Conservation (phyloP, 2,329 filamentous ascomycete genomes). For the Cladosporium cucumerinum region DNA sequence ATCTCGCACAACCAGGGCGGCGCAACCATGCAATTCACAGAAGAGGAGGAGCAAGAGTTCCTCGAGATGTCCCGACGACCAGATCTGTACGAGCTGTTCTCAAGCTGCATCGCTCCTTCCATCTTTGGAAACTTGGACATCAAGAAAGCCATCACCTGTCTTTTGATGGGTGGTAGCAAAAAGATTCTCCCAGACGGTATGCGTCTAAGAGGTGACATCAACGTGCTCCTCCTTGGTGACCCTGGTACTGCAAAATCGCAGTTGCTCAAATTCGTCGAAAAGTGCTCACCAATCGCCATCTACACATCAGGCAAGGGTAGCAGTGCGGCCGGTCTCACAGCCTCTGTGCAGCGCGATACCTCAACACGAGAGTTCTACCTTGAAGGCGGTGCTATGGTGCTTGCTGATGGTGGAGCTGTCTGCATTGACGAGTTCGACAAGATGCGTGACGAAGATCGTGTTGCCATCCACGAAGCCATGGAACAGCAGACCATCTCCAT, state of each 20-base stretch:
- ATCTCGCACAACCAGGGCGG: conserved; percentile 78
- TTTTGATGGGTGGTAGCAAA: conserved; percentile 91
- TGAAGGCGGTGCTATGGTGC: conserved; percentile 96
- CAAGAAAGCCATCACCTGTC: conserved; percentile 93
- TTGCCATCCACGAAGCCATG: conserved; percentile 99
- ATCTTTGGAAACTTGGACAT: conserved; percentile 97
- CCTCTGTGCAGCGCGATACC: conserved; percentile 90
- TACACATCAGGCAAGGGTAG: conserved; percentile 99
- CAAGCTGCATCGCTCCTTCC: conserved; percentile 89
- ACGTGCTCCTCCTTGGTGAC: conserved; percentile 92
- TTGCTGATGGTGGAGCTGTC: conserved; percentile 93
- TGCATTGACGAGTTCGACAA: conserved; percentile 99
- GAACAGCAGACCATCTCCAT: conserved; percentile 99
- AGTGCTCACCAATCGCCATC: conserved; percentile 92
- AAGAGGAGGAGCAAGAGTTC: conserved; percentile 97
- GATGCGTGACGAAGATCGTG: conserved; percentile 96
- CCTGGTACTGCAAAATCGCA: conserved; percentile 98
- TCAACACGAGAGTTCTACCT: conserved; percentile 95
- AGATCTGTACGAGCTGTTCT: conserved; percentile 88
- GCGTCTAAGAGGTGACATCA: conserved; percentile 96
- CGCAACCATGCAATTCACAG: conserved; percentile 70
- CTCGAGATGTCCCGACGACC: conserved; percentile 83
- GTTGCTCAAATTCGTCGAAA: conserved; percentile 94
- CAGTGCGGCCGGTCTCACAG: conserved; percentile 93
- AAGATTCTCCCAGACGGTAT: conserved; percentile 97